Percentiles rank a stretch among this genome's conserved stretches.
Conservation (phyloP, 495 filamentous ascomycete species). For the Penicillium diatomitis region DNA sequence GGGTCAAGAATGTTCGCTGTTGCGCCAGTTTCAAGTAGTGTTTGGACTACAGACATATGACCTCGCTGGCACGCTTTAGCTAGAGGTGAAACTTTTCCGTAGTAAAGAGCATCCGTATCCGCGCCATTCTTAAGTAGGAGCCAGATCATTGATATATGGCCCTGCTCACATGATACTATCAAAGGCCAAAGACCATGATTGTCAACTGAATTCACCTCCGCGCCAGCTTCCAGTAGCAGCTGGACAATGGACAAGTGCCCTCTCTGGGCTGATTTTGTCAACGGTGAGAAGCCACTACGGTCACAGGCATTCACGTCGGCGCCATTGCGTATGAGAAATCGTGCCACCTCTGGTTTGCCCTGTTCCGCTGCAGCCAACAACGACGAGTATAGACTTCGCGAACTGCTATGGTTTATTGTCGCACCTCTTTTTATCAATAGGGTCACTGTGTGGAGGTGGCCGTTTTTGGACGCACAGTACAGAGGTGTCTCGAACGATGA, state of each 20-base stretch:
- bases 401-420: background rate
- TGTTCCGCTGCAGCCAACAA: background rate
- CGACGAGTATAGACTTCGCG: background rate
- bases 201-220: too few species aligned
- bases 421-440: background rate
- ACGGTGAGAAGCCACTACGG: background rate
- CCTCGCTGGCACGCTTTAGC: background rate
- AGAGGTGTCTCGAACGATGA: background rate
- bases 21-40: background rate
- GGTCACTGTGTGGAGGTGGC: background rate
- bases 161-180: too few species aligned
- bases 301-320: background rate
- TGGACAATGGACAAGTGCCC: background rate
- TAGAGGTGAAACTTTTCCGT: background rate
- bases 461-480: background rate
- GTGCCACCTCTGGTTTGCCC: background rate
- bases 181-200: too few species aligned
- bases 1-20: background rate
- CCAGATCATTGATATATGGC: background rate
- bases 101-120: background rate
- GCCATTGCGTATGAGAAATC: background rate
- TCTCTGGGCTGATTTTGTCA: background rate
- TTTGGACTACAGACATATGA: background rate
- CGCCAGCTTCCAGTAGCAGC: background rate
- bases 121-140: background rate